phyloP scores from a whole-genome alignment of 371 early-diverging fungal genomes.

The Lichtheimia hyalospora region DNA sequence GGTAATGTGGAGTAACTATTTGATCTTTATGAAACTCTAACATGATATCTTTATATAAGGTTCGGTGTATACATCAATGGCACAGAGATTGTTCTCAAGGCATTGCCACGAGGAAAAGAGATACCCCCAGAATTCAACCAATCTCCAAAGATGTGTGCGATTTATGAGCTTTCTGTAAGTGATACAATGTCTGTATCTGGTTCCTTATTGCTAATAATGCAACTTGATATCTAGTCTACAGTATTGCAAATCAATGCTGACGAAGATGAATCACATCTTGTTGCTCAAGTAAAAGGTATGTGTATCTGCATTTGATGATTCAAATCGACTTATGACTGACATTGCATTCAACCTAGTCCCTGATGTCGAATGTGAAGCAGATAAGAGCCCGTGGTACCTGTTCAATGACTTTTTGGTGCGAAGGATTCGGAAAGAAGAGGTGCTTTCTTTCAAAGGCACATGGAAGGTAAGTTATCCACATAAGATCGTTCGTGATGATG shows the following conservation, averaged over 20 bases:
- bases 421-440: constrained; percentile 68
- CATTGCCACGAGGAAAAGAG: constrained; percentile 42
- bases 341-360: constrained; percentile 18
- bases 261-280: constrained; percentile 71
- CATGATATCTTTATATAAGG: constrained; percentile 26
- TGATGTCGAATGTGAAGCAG: constrained; percentile 30
- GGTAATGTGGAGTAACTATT: constrained; percentile 14
- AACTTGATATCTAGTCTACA: constrained; percentile 43
- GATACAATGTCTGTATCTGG: neutral
- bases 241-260: constrained; percentile 67
- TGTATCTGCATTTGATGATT: neutral
- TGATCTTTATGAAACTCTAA: too few species aligned
- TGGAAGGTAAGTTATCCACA: constrained; percentile 69
- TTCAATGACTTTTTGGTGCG: constrained; percentile 95
- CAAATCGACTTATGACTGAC: neutral
- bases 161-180: constrained; percentile 59
- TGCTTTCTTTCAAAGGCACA: constrained; percentile 59
- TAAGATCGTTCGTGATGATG: neutral
- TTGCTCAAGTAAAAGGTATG: constrained; percentile 70
- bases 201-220: neutral
- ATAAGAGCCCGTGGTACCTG: constrained; percentile 73
- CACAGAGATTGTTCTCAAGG: constrained; percentile 40
- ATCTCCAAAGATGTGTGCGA: constrained; percentile 41
- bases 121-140: constrained; percentile 44
- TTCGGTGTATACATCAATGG: constrained; percentile 56